Conservation (phyloP, 2,329 filamentous ascomycete genomes). For the Ceratocystis cubensis region DNA sequence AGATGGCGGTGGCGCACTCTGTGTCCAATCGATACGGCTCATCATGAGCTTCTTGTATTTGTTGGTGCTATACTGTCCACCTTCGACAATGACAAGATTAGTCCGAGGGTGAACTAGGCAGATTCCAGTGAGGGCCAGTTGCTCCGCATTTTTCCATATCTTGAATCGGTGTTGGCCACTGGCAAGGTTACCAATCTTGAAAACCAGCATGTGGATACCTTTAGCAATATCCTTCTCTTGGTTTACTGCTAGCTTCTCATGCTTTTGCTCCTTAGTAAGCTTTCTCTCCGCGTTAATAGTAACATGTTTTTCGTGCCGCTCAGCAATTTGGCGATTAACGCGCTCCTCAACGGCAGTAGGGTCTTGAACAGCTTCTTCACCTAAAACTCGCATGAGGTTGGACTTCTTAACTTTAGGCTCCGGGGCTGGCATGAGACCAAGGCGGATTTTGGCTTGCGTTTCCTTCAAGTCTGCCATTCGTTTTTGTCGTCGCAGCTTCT, state of each 20-base stretch:
- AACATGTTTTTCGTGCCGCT: slow-evolving; percentile 68
- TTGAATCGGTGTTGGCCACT: slow-evolving; percentile 92
- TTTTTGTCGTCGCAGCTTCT: slow-evolving; percentile 77
- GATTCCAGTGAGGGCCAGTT: slow-evolving; percentile 74
- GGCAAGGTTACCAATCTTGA: slow-evolving; percentile 76
- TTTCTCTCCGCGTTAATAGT: slow-evolving; percentile 71
- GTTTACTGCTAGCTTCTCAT: slow-evolving; percentile 69
- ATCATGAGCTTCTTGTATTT: slow-evolving; percentile 89
- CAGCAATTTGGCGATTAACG: slow-evolving; percentile 84
- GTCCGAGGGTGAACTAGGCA: slow-evolving; percentile 84
- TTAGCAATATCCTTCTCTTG: slow-evolving; percentile 80
- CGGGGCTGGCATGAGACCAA: slow-evolving; percentile 79
- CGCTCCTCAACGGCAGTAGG: slow-evolving; percentile 92
- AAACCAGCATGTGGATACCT: slow-evolving; percentile 75
- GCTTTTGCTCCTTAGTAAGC: slow-evolving; percentile 73
- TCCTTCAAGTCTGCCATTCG: slow-evolving; percentile 91
- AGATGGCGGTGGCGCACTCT: slow-evolving; percentile 60
- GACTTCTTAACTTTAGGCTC: slow-evolving; percentile 94
- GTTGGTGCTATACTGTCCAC: slow-evolving; percentile 68
- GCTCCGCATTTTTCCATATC: slow-evolving; percentile 82
- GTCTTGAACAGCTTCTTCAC: slow-evolving; percentile 77
- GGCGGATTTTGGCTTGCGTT: slow-evolving; percentile 85
- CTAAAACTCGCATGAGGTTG: slow-evolving; percentile 93
- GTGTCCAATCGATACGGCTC: slow-evolving; percentile 87
- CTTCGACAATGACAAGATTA: slow-evolving; percentile 83